Percentiles rank a stretch among this genome's conserved stretches.
Evolutionary conservation across 2,329 filamentous ascomycete genomes (phyloP).

Genomic region (Pyrenophora tritici-repentis): DNA sequence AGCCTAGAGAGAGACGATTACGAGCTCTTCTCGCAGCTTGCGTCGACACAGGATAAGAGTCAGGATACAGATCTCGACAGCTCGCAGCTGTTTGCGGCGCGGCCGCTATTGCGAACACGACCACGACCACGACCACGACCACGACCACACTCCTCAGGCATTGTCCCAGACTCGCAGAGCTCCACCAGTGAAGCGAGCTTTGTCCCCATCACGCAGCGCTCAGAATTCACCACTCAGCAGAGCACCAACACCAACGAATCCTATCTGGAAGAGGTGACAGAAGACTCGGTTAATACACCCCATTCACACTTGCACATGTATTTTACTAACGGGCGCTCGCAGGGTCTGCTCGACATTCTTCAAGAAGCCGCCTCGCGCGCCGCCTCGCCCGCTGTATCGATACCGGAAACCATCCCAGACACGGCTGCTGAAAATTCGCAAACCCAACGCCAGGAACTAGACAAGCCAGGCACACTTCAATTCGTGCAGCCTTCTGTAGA

Average conservation of each 20-base stretch:
- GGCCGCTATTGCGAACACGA: neutral
- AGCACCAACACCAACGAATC: slow-evolving; percentile 7
- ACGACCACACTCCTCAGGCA: slow-evolving; percentile 14
- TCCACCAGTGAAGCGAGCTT: slow-evolving; percentile 30
- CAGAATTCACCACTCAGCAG: slow-evolving; percentile 12
- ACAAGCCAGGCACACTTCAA: slow-evolving; percentile 11
- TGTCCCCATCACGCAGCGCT: slow-evolving; percentile 28
- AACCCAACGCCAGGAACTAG: slow-evolving; percentile 12
- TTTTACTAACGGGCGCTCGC: slow-evolving; percentile 10
- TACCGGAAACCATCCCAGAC: slow-evolving; percentile 36
- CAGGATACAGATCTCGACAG: slow-evolving; percentile 22
- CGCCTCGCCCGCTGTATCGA: slow-evolving; percentile 27
- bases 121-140: neutral
- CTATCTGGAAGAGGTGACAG: slow-evolving; percentile 5
- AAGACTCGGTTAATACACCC: slow-evolving; percentile 14
- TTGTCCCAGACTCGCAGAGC: slow-evolving; percentile 39
- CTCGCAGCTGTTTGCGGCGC: slow-evolving; percentile 22
- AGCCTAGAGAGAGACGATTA: slow-evolving; percentile 30
- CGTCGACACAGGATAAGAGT: neutral
- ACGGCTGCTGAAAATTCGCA: slow-evolving; percentile 21
- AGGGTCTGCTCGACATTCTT: slow-evolving; percentile 22
- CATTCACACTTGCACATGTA: neutral
- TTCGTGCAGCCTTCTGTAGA: slow-evolving; percentile 4
- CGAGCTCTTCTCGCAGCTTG: slow-evolving; percentile 19
- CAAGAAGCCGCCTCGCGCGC: slow-evolving; percentile 17